phyloP scores from a whole-genome alignment of 441 rosid species.

The Pelargonium citronellum region DNA sequence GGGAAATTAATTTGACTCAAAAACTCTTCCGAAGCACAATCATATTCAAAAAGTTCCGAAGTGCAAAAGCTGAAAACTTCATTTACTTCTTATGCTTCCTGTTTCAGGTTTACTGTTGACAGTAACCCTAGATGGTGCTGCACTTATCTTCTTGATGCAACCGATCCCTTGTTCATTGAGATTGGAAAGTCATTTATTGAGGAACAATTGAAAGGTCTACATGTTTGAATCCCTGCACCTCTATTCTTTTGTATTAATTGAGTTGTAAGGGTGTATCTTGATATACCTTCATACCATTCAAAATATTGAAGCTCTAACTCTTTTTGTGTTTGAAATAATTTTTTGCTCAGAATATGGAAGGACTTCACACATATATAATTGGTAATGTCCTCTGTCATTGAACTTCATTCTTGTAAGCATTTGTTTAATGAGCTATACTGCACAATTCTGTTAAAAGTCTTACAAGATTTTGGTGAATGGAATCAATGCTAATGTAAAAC shows the following conservation, averaged over 20 bases:
- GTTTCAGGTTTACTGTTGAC: constrained; percentile 55
- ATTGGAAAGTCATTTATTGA: constrained; percentile 62
- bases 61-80: constrained; percentile 5
- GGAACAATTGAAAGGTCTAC: constrained; percentile 48
- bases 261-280: background rate
- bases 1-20: background rate
- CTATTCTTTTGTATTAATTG: background rate
- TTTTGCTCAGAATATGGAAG: constrained; percentile 58
- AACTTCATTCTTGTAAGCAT: background rate
- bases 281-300: background rate
- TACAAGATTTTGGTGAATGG: background rate
- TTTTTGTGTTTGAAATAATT: constrained; percentile 16
- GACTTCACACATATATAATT: constrained; percentile 60
- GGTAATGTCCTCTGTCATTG: constrained; percentile 34
- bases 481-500: background rate
- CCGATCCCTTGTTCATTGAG: constrained; percentile 63
- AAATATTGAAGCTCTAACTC: constrained; percentile 12
- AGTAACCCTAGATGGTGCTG: constrained; percentile 60
- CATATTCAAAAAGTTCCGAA: background rate
- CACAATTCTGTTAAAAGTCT: background rate
- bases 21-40: background rate
- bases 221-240: constrained; percentile 9
- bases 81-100: constrained; percentile 10
- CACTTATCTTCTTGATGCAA: constrained; percentile 77
- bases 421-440: constrained; percentile 4